These are phyloP conservation scores for Poterioochromonas sp. DNA, from an alignment of 352 stramenopile genomes.

Conservation along the genomic window DNA sequence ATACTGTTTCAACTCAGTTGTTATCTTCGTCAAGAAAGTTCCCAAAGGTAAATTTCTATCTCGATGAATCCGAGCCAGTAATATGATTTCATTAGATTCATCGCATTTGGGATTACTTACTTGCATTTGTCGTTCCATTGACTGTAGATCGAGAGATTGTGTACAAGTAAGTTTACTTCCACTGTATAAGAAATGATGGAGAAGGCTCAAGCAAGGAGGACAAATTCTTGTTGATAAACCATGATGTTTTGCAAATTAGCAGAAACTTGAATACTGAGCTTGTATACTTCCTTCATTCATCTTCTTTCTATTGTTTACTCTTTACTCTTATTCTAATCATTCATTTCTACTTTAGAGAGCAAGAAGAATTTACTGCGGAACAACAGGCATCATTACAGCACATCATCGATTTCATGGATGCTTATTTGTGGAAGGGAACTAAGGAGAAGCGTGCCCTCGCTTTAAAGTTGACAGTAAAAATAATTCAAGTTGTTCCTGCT, in stretches of 20 bases:
- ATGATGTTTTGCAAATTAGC: background rate
- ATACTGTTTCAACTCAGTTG: too few species aligned
- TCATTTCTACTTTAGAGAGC: too few species aligned
- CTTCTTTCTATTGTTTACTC: background rate
- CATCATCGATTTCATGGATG: conserved; percentile 61
- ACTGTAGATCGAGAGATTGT: conserved; percentile 1
- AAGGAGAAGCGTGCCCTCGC: conserved; percentile 38
- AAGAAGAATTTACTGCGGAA: background rate
- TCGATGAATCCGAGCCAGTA: too few species aligned
- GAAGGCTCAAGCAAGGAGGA: too few species aligned
- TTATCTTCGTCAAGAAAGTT: too few species aligned
- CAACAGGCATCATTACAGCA: conserved; percentile 51
- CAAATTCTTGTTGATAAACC: too few species aligned
- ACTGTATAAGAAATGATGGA: background rate
- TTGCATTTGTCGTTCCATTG: conserved; percentile 49
- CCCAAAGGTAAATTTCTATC: too few species aligned
- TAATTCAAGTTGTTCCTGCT: background rate
- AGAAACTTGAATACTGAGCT: conserved; percentile 68
- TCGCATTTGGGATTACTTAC: conserved; percentile 49
- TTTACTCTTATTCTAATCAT: too few species aligned
- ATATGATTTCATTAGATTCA: conserved; percentile 45
- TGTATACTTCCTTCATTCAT: conserved; percentile 36
- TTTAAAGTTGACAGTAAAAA: background rate
- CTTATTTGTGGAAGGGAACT: conserved; percentile 51
- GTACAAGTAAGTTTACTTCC: background rate